Conservation (phyloP, 2,329 filamentous ascomycete genomes). For the Microdochium trichocladiopsis region DNA sequence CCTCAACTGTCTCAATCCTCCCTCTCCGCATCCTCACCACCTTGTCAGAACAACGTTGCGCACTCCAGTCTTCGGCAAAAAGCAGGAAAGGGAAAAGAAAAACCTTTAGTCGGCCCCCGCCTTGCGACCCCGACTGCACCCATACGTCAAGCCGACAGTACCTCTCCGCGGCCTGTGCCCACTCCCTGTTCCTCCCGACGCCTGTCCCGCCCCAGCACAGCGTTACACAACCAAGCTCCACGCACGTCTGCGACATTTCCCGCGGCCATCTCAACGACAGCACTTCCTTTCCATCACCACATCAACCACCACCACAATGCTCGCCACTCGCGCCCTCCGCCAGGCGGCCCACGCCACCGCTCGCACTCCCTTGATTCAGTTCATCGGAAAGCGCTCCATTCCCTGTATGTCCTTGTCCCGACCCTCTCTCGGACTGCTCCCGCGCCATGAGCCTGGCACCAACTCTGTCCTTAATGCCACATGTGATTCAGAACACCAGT, state of each 20-base stretch:
- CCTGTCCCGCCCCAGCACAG: too few species aligned
- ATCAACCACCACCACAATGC: conserved; percentile 35
- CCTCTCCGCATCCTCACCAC: neutral
- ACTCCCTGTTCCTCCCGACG: neutral
- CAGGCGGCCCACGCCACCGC: conserved; percentile 52
- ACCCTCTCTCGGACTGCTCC: too few species aligned
- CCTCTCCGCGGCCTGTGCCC: neutral
- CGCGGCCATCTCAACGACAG: neutral
- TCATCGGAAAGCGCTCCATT: conserved; percentile 52
- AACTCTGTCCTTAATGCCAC: conserved; percentile 3
- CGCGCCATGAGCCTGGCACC: too few species aligned
- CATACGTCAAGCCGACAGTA: neutral
- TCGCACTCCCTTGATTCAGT: conserved; percentile 55
- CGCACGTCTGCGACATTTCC: neutral
- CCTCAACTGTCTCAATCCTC: too few species aligned
- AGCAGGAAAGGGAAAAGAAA: too few species aligned
- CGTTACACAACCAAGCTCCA: neutral
- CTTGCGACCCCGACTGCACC: neutral
- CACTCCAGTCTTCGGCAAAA: neutral
- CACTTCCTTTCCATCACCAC: conserved; percentile 1
- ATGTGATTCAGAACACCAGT: conserved; percentile 1
- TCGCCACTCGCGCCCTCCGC: conserved; percentile 47
- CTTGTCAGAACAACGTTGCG: neutral
- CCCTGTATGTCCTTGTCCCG: conserved; percentile 37
- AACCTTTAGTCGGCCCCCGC: neutral